Evolutionary conservation across 106 monocot species (phyloP), one percentile per base, ranked within the genome.

Genomic region (Phalaenopsis equestris): DNA sequence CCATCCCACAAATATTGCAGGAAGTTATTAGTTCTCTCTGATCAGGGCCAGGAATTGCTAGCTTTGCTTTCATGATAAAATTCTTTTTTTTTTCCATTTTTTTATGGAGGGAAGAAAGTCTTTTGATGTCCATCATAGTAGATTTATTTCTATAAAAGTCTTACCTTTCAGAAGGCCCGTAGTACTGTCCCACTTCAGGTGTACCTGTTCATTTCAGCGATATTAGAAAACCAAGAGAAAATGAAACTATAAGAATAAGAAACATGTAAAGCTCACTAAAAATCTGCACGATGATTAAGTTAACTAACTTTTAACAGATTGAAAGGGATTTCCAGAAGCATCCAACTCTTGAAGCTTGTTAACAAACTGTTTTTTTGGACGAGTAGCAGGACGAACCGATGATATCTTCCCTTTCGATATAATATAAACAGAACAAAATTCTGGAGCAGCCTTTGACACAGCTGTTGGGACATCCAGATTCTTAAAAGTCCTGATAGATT

Each of bases 371-470:
- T 49, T 58, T 57, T 82, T 85, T 61, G 81, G 84, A 47, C 46
- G 78, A 77, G 75, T 76, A 17, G 91, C 85, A 24, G 85, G 86
- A 39, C 89, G 78, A 80, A 80, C 58, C 39, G 89, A 89, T 73
- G 85, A 85, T 58, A 89, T 70, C 81, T 86, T 92, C 75, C 91
- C 91, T 75, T 92, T 92, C 23, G 91, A 83, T 83, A 92, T 86
- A 72, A 92, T 78, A 78, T 86, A 92, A 16, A 92, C 77, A 12
- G 85, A 83, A 45, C 91, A 92, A 73, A 82, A 89, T 42, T 84
- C 87, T 39, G 91, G 91, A 48, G 85, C 85, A 61, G 17, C 23
- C 73, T 87, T 92, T 30, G 82, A 87, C 80, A 92, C 87, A 79
- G 84, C 47, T 39, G 79, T 81, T 14, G 91, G 91, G 10, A 89